Conservation (phyloP, 2,329 filamentous ascomycete genomes). For the Cladophialophora chaetospira region DNA sequence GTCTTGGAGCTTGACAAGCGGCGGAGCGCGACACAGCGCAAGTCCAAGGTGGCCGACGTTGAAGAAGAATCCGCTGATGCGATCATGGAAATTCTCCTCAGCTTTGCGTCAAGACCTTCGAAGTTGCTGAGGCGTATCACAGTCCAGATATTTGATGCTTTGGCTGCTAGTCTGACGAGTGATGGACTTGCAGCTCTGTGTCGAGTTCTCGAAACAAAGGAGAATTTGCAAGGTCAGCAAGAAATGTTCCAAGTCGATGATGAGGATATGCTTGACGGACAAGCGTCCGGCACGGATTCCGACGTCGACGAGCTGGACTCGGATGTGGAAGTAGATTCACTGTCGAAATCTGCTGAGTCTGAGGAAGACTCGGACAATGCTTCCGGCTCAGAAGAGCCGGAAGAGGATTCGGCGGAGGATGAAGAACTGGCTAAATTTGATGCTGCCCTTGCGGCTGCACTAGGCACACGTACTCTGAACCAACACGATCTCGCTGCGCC, state of each 20-base stretch:
- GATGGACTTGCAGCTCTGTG: conserved; percentile 69
- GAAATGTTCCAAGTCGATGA: conserved; percentile 77
- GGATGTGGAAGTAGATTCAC: conserved; percentile 43
- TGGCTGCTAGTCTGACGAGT: conserved; percentile 72
- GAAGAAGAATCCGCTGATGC: conserved; percentile 61
- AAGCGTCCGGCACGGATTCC: conserved; percentile 45
- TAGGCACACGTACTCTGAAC: conserved; percentile 66
- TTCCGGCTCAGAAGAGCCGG: conserved; percentile 34
- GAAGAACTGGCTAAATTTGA: conserved; percentile 66
- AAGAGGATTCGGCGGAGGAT: conserved; percentile 48
- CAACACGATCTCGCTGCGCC: conserved; percentile 60
- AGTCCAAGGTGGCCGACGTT: conserved; percentile 32
- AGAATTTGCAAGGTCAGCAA: conserved; percentile 79
- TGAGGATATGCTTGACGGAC: conserved; percentile 58
- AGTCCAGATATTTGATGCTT: conserved; percentile 83
- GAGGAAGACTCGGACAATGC: conserved; percentile 39
- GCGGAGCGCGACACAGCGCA: conserved; percentile 6
- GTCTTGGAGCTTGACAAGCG: conserved; percentile 71
- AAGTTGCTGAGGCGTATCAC: conserved; percentile 82
- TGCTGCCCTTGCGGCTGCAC: conserved; percentile 73
- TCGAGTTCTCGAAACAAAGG: conserved; percentile 71
- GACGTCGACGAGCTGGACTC: conserved; percentile 44
- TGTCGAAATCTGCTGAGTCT: conserved; percentile 37
- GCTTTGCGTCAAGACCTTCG: conserved; percentile 83
- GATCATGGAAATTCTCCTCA: conserved; percentile 84